Evolutionary conservation across 2,329 filamentous ascomycete genomes (phyloP), one percentile per base, ranked within the genome.

Genomic region (Fusarium dimerum): DNA sequence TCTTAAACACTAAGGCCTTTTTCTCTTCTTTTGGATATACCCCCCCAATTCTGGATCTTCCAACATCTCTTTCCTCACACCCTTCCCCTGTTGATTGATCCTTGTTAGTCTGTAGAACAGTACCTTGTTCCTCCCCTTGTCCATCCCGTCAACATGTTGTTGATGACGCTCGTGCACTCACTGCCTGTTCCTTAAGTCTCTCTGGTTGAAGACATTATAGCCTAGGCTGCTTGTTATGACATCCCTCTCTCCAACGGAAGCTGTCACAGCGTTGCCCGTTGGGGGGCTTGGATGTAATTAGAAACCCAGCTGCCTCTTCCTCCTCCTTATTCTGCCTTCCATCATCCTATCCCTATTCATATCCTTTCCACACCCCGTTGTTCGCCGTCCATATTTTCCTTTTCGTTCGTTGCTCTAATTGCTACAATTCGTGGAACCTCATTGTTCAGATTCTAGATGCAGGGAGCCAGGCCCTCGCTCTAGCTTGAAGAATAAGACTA

Each of bases 221-320:
- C 53, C 51, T 50, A 56, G 54, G 54, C 59, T 36, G 59, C 59
- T 56, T 58, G 52, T 52, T 62, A 60, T 51, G 57, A 57, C 52
- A 51, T 48, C 50, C 57, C 51, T 57, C 48, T 51, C 39, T 40
- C 36, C 48, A 26, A 36, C 32, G 11, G 32, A 36, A 36, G 10
- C 26, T 51, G 53, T 56, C 50, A 55, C 50, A 34, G 39, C 45
- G 51, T 54, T 57, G 56, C 58, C 51, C 51, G 48, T 36, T 36
- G 57, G 57, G 57, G 55, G 61, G 56, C 51, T 51, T 55, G 46
- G 50, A 45, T 57, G 48, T 42, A 60, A 62, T 55, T 51, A 65
- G 63, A 62, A 36, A 59, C 62, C 63, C 60, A 57, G 62, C 56
- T 56, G 60, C 50, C 52, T 55, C 50, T 51, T 62, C 50, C 57